phyloP scores from a whole-genome alignment of 495 filamentous ascomycete species.

The Baudoinia panamericana region DNA sequence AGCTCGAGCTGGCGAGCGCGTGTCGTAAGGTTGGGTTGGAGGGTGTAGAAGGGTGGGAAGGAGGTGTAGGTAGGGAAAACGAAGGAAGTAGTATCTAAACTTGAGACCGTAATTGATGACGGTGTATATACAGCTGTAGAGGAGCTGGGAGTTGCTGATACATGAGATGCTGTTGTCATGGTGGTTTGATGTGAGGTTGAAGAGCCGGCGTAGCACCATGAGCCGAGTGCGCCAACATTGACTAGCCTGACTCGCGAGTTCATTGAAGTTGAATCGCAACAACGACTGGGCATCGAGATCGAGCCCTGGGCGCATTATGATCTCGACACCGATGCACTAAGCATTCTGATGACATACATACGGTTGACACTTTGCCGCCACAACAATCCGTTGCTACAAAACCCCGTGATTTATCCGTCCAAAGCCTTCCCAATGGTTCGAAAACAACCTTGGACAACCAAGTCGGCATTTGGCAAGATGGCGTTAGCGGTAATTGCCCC shows the following conservation, averaged over 20 bases:
- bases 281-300: too few relatives aligned
- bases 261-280: too few relatives aligned
- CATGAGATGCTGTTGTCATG: constrained; percentile 7
- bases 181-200: too few relatives aligned
- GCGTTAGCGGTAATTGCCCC: constrained; percentile 24
- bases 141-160: too few relatives aligned
- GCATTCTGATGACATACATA: background rate
- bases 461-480: constrained; percentile 14
- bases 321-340: background rate
- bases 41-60: constrained; percentile 67
- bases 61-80: constrained; percentile 34
- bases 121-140: constrained; percentile 7
- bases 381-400: background rate
- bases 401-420: too few relatives aligned
- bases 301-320: too few relatives aligned
- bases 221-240: too few relatives aligned
- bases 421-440: constrained; percentile 4
- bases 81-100: constrained; percentile 11
- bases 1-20: constrained; percentile 62
- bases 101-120: constrained; percentile 1
- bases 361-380: background rate
- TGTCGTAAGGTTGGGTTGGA: constrained; percentile 65
- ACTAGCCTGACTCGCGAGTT: too few relatives aligned
- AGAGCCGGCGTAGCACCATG: too few relatives aligned
- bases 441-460: constrained; percentile 9